Base-by-base conservation (phyloP, 106 monocot genomes). In the Chionographis japonica region DNA sequence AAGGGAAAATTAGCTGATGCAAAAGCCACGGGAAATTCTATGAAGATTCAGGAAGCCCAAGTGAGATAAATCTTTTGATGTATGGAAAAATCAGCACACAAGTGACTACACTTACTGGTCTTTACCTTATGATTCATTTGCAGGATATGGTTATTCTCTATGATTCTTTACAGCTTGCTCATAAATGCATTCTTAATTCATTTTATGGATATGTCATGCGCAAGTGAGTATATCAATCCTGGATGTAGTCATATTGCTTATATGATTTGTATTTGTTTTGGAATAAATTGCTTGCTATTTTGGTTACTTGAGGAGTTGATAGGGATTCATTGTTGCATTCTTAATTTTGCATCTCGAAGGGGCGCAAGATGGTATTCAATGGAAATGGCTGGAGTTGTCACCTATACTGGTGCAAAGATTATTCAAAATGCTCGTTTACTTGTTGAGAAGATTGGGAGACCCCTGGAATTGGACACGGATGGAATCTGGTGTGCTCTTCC, bases 121-220 rank as follows among this genome's bases (percentile, higher is more conserved):
- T 18, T 54, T 13, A 27, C 50, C 41, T 36, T 79, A 3, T 74
- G 66, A 27, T 27, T 3, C 14, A 19, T 68, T 83, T 61, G 61
- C 78, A 95, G 92, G 97, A 97, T 82, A 97, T 97, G 97, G 97
- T 97, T 79, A 80, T 97, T 66, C 77, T 97, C 7, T 97, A 97
- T 79, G 97, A 97, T 83, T 97, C 97, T 51, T 74, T 97, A 68
- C 97, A 97, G 64, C 89, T 97, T 72, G 97, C 97, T 74, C 97
- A 97, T 68, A 97, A 97, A 71, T 97, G 97, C 70, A 92, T 97
- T 46, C 77, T 97, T 35, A 97, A 97, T 78, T 97, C 97, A 15
- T 97, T 97, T 79, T 97, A 97, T 78, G 97, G 97, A 78, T 97
- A 97, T 74, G 97, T 97, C 66, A 97, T 97, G 97, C 97, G 97